Evolutionary conservation across 352 stramenopile genomes (phyloP).

Genomic region (Globisporangium apiculatum): DNA sequence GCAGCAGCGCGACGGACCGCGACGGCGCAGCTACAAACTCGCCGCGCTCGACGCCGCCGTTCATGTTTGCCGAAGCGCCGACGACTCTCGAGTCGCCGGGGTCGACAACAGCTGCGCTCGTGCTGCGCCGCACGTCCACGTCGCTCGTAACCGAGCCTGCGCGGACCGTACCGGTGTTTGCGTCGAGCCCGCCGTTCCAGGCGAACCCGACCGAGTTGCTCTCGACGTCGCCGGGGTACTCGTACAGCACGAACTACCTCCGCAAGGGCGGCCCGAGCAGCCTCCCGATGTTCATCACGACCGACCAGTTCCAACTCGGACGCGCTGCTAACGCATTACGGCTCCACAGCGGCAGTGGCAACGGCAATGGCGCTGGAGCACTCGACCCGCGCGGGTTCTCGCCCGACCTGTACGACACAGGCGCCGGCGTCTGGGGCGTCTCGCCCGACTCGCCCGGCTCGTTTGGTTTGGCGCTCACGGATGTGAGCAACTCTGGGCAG

Average conservation of each 20-base stretch:
- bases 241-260: conserved; percentile 64
- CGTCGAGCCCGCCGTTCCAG: conserved; percentile 55
- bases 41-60: conserved; percentile 27
- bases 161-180: conserved; percentile 24
- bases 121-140: conserved; percentile 8
- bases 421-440: conserved; percentile 49
- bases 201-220: conserved; percentile 59
- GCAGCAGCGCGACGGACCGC: neutral
- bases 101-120: conserved; percentile 15
- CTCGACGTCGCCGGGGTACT: conserved; percentile 67
- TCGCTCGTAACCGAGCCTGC: conserved; percentile 2
- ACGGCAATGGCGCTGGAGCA: neutral
- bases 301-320: conserved; percentile 33
- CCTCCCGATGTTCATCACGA: conserved; percentile 52
- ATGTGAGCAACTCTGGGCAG: conserved; percentile 9
- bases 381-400: conserved; percentile 35
- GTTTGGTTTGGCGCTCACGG: conserved; percentile 49
- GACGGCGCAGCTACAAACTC: conserved; percentile 12
- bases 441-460: conserved; percentile 59
- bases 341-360: neutral
- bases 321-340: conserved; percentile 7
- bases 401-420: conserved; percentile 53
- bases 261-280: conserved; percentile 25
- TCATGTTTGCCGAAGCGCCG: conserved; percentile 15
- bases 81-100: neutral